phyloP scores from a whole-genome alignment of 805 yeast species.

The Zygoascus tannicola region DNA sequence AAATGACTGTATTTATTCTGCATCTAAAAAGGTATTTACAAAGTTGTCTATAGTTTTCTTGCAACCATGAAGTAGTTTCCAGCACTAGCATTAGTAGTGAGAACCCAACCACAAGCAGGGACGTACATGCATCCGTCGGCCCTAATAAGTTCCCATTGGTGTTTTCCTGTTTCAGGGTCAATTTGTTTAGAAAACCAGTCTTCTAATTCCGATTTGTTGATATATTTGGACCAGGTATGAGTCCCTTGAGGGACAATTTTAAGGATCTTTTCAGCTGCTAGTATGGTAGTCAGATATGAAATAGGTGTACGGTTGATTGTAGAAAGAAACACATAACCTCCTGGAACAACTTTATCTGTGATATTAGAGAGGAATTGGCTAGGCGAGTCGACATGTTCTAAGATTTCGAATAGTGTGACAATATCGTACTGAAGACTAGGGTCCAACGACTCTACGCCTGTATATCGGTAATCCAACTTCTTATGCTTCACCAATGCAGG shows the following conservation, averaged over 20 bases:
- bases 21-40: no score
- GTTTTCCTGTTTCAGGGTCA: conserved; percentile 18
- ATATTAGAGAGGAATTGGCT: conserved; percentile 62
- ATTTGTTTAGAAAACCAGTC: conserved; percentile 44
- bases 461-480: conserved; percentile 52
- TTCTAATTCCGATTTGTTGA: conserved; percentile 61
- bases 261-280: conserved; percentile 75
- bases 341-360: conserved; percentile 56
- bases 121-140: conserved; percentile 74
- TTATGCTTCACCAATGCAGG: conserved; percentile 39
- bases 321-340: conserved; percentile 79
- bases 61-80: conserved; percentile 92
- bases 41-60: conserved; percentile 22
- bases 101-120: conserved; percentile 80
- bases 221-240: conserved; percentile 79
- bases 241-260: conserved; percentile 87
- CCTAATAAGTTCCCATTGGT: conserved; percentile 49
- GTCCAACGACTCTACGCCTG: conserved; percentile 51
- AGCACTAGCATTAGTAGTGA: conserved; percentile 37
- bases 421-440: conserved; percentile 50
- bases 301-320: conserved; percentile 85
- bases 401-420: conserved; percentile 85
- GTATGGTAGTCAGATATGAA: conserved; percentile 88
- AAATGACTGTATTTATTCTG: no score
- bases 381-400: conserved; percentile 91